Evolutionary conservation across 2,329 filamentous ascomycete genomes (phyloP), one percentile per base, ranked within the genome.

Genomic region (Conoideocrella luteorostrata): DNA sequence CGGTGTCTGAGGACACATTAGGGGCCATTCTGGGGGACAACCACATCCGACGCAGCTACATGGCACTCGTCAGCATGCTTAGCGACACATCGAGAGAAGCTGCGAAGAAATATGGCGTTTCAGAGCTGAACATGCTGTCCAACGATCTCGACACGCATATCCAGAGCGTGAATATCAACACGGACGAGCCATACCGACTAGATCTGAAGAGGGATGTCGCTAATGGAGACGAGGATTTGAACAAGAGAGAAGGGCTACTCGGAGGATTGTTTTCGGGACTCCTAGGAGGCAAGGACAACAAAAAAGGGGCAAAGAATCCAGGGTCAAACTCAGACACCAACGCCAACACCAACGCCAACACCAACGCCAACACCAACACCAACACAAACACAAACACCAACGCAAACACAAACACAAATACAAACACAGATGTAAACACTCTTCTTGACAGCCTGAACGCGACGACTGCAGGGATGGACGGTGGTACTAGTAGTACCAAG

Each of bases 21-120:
- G 10, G 28, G 10, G 35, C 42, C 3, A 39, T 44, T 20, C 2
- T 33, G 18, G 35, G 13, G 4, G 42, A 44, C 13, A 22, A 7
- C 21, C 49, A 49, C 15, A 33, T 51, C 12, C 47, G 49, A 13
- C 41, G 39, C 12, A 45, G 47, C 4, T 51, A 51, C 39, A 30
- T 48, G 43, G 45, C 47, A 12, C 38, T 51, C 13, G 30, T 51
- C 9, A 45, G 47, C 43, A 43, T 50, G 47, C 44, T 44, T 24
- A 47, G 43, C 24, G 45, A 50, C 32, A 47, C 45, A 4, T 47
- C 49, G n/a, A 37, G 49, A 22, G 29, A 42, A 21, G 43, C 46
- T 1, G 47, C 49, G 5, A 33, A 32, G 1, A 34, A 28, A 18
- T 50, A 47, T 23, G 47, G 46, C 6, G 38, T 46, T 5, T 30